Conservation (phyloP, 768 basidiomycete species). For the Macrolepiota dolichaula region DNA sequence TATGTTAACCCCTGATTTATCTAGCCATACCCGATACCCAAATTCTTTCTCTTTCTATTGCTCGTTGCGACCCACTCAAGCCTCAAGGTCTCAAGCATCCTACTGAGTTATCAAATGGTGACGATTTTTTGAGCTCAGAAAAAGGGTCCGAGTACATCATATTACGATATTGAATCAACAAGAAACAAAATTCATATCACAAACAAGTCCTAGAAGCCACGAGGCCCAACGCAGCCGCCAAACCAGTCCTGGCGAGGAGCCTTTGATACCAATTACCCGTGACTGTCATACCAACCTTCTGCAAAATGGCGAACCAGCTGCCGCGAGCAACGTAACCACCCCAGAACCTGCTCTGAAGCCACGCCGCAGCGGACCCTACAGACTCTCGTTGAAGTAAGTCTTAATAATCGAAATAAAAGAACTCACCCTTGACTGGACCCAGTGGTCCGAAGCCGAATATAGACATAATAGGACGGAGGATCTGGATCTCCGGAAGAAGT, state of each 20-base stretch:
- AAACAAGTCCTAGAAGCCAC: neutral
- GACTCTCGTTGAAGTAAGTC: neutral
- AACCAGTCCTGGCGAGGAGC: neutral
- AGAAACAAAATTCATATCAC: too few relatives aligned
- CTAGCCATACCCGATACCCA: too few relatives aligned
- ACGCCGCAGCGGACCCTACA: conserved; percentile 30
- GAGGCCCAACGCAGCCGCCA: neutral
- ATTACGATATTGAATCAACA: too few relatives aligned
- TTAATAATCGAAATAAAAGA: neutral
- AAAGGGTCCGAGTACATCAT: too few relatives aligned
- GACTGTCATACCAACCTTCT: conserved; percentile 25
- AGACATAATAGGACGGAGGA: conserved; percentile 26
- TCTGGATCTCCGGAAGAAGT: conserved; percentile 25
- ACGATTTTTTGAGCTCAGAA: too few relatives aligned
- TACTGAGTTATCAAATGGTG: too few relatives aligned
- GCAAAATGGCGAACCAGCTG: conserved; percentile 32
- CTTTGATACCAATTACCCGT: neutral
- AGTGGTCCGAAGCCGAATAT: conserved; percentile 32
- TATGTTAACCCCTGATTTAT: too few relatives aligned
- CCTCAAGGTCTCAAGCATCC: too few relatives aligned
- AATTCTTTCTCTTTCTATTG: too few relatives aligned
- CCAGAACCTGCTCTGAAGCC: conserved; percentile 31
- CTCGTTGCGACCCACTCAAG: too few relatives aligned
- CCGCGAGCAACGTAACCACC: conserved; percentile 23
- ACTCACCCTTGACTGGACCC: conserved; percentile 29